Evolutionary conservation across 768 basidiomycete species (phyloP), one percentile per base, ranked within the genome.

Genomic region (Termitomyces sp.): DNA sequence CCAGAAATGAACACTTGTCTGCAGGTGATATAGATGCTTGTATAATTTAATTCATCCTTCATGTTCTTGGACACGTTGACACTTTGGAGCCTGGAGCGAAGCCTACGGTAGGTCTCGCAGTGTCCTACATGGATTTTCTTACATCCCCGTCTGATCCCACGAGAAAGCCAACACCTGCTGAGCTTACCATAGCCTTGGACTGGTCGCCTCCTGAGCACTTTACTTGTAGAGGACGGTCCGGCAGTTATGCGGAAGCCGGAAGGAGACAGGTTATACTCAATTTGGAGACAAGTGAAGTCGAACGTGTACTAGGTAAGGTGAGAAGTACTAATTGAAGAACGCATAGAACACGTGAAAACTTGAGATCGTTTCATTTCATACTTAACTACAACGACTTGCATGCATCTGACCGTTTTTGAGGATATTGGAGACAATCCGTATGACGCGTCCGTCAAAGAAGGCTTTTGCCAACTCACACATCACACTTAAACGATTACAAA

Each of bases 201-300:
- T 97, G 46, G 76, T 87, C 1, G 85, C 91, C 0, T 86, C 91
- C 7, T 86, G 87, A 26, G 92, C 92, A 27, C 72, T 10, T 34
- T 96, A 59, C 72, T 92, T 2, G 76, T 88, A 50, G 91, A 94
- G 62, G 84, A 87, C 36, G 85, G 83, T 0, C 73, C 78, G 14
- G 74, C 76, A 3, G 78, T 78, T 0, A 64, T 76, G 46, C 76
- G 85, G 42, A 91, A 89, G 65, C 69, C 76, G 0, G 79, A 80
- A 44, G 81, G 77, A 7, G 92, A 95, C 56, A 76, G 89, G 59
- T 82, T 0, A 72, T 93, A 58, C 73, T 95, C n/a, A 93, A 93
- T 66, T 67, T 96, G 60, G 95, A 96, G 69, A 84, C 87, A 60
- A 77, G 76, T 0, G 95, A 97, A 63, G 88, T 95, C 0, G 92